Conservation (phyloP, 2,329 filamentous ascomycete species). For the Thielaviopsis populi region DNA sequence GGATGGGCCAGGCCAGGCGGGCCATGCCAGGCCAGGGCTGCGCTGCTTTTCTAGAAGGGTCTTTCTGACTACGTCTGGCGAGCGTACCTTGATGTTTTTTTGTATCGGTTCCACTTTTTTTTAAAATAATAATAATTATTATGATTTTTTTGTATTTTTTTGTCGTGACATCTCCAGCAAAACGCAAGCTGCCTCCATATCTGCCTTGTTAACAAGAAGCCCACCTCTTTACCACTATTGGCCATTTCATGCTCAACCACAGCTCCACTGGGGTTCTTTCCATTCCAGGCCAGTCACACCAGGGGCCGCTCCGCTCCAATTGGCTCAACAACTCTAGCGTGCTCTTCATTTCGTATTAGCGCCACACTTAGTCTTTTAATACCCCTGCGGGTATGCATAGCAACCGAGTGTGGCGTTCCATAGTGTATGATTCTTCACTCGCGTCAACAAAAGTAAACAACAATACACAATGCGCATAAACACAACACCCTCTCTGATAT, state of each 20-base stretch:
- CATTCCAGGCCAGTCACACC: not conserved
- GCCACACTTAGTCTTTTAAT: not conserved
- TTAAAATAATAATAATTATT: not conserved
- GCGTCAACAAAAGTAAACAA: not conserved
- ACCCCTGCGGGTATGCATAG: not conserved
- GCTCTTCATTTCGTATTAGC: conserved; percentile 1
- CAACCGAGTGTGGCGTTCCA: not conserved
- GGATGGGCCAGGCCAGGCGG: not conserved
- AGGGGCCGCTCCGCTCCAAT: not conserved
- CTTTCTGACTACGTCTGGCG: no score
- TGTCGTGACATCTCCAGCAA: not conserved
- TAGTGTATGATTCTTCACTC: not conserved
- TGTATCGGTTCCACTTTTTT: not conserved
- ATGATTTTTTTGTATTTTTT: not conserved
- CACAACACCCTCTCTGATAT: not conserved
- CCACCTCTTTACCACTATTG: no score
- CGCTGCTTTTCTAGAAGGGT: not conserved
- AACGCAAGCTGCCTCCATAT: no score
- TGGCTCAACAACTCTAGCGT: conserved; percentile 2
- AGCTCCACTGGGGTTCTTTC: not conserved
- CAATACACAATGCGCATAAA: not conserved
- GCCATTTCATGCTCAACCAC: no score
- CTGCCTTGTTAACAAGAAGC: no score
- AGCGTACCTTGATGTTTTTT: not conserved
- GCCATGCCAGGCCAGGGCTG: not conserved